Evolutionary conservation across 345 rosid species (phyloP).

Genomic region (Aurinia saxatilis): DNA sequence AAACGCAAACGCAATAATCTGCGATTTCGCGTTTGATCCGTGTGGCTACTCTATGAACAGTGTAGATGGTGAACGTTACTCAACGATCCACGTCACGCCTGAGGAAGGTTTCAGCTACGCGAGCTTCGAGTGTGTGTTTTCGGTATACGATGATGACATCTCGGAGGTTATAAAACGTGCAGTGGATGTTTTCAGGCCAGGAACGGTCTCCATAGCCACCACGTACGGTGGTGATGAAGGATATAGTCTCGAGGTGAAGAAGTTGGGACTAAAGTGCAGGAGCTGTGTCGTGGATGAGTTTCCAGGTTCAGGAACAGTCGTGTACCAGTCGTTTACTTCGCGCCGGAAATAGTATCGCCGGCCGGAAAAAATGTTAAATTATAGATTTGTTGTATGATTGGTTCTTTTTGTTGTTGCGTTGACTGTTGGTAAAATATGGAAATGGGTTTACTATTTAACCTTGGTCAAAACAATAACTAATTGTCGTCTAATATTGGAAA

Average conservation of each 20-base stretch:
- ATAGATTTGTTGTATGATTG: no score
- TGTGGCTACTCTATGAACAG: constrained; percentile 99
- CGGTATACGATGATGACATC: constrained; percentile 51
- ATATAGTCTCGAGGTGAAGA: constrained; percentile 45
- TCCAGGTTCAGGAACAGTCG: constrained; percentile 58
- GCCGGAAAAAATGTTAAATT: no score
- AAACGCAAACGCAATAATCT: constrained; percentile 55
- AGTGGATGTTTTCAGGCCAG: constrained; percentile 73
- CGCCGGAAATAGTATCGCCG: constrained; percentile 46
- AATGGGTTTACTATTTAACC: no score
- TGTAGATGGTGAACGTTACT: constrained; percentile 75
- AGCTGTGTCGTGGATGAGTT: constrained; percentile 65
- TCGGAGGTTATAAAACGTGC: constrained; percentile 49
- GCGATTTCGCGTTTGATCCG: constrained; percentile 94
- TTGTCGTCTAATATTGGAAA: no score
- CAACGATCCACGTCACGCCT: constrained; percentile 95
- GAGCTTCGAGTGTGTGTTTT: constrained; percentile 70
- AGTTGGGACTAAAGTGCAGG: constrained; percentile 70
- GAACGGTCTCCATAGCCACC: constrained; percentile 54
- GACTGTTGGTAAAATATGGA: no score
- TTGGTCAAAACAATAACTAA: no score
- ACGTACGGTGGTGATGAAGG: constrained; percentile 36
- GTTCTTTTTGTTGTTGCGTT: no score
- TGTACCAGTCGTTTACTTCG: constrained; percentile 70
- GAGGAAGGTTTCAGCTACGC: constrained; percentile 97